Evolutionary conservation across 352 stramenopile species (phyloP), one percentile per base, ranked within the genome.

Genomic region (Phytophthora boehmeriae): DNA sequence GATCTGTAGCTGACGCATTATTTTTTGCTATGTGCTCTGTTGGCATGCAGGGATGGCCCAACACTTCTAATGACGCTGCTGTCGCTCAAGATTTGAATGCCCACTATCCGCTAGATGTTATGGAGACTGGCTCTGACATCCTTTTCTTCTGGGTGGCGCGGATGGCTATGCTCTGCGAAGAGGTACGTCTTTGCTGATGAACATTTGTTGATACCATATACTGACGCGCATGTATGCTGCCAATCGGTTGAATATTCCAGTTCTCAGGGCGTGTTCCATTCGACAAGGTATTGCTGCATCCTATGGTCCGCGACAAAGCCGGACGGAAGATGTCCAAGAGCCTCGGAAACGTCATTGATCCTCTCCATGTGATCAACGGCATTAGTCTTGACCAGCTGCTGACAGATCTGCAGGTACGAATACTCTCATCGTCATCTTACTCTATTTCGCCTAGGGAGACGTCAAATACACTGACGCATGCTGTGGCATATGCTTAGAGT

Each of bases 141-240:
- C 77, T 99, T 9, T 99, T 99, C 79, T 99, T 99, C 71, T 99
- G 98, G 98, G 98, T 99, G 41, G 97, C 97, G 13, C 90, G 98
- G 39, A 99, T 99, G 98, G 97, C 98, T 5, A 99, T 99, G 97
- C 94, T 99, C 54, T 98, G 96, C 53, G 86, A 99, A 75, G 90
- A 99, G 80, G 88, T 99, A 44, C 30, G 62, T 39, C 10, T 45
- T n/a, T 30, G 22, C 2, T 17, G 20, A 25, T 34, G n/a, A 14
- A 16, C 17, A 9, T 16, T 32, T 14, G 19, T 49, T n/a, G n/a
- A 16, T 46, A 27, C 42, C 34, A 53, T 20, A 32, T 35, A 1
- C 0, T 60, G 11, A 55, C 19, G 0, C 41, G n/a, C 19, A 50
- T 5, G 17, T 58, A 13, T 39, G 23, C 42, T 56, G 36, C 52